phyloP scores from a whole-genome alignment of 2,329 filamentous ascomycete genomes.

The Furcasterigmium sp. region DNA sequence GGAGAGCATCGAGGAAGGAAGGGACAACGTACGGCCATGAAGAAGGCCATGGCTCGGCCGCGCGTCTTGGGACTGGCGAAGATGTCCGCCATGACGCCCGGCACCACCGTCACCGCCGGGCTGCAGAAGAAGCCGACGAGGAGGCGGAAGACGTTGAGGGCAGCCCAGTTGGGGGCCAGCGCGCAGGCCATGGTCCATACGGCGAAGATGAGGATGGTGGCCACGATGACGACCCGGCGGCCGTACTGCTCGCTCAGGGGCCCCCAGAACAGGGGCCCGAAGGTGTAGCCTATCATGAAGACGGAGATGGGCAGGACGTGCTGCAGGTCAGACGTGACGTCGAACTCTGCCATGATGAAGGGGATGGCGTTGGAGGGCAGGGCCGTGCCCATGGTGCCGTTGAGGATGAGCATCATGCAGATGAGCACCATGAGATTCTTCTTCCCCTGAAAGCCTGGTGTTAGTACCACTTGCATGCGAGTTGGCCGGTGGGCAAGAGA shows the following conservation, averaged over 20 bases:
- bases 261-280: slow-evolving; percentile 57
- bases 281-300: slow-evolving; percentile 60
- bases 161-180: slow-evolving; percentile 45
- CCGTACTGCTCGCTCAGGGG: slow-evolving; percentile 63
- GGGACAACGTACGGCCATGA: too few relatives aligned
- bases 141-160: slow-evolving; percentile 50
- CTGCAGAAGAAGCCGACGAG: slow-evolving; percentile 49
- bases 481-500: not conserved
- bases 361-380: slow-evolving; percentile 59
- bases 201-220: slow-evolving; percentile 41
- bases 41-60: slow-evolving; percentile 56
- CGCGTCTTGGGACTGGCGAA: slow-evolving; percentile 50
- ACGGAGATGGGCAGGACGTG: slow-evolving; percentile 54
- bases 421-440: slow-evolving; percentile 51
- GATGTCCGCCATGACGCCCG: slow-evolving; percentile 61
- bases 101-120: slow-evolving; percentile 57
- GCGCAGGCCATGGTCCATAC: slow-evolving; percentile 52
- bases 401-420: slow-evolving; percentile 56
- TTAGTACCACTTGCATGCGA: not conserved
- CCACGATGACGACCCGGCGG: slow-evolving; percentile 39
- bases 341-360: slow-evolving; percentile 52
- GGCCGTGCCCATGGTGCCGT: slow-evolving; percentile 61
- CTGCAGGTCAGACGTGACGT: slow-evolving; percentile 40
- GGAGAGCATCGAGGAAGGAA: not conserved
- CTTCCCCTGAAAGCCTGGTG: slow-evolving; percentile 32